Conservation (phyloP, 306 rosid genomes). For the Malus domestica region DNA sequence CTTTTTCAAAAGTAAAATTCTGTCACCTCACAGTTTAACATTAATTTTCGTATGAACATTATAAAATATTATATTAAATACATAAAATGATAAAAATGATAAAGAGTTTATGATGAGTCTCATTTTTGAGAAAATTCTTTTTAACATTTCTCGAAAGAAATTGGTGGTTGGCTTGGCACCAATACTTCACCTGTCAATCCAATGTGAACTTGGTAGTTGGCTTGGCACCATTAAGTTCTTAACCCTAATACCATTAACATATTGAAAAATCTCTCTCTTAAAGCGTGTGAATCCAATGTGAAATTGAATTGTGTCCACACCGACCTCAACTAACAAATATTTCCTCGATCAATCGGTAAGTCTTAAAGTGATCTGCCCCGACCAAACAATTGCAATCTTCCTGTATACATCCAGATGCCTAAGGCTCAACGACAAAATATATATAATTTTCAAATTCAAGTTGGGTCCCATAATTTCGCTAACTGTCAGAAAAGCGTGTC, state of each 20-base stretch:
- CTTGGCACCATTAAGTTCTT: not conserved
- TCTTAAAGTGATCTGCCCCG: not conserved
- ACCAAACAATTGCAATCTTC: not conserved
- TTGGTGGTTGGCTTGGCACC: too few species aligned
- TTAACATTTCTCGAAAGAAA: too few species aligned
- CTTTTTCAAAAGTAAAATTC: too few species aligned
- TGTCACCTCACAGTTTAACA: too few species aligned
- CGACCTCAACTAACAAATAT: not conserved
- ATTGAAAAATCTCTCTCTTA: not conserved
- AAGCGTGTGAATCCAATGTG: not conserved
- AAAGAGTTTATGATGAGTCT: too few species aligned
- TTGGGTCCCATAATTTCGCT: not conserved
- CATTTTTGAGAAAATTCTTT: too few species aligned
- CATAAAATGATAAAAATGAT: too few species aligned
- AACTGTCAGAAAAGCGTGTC: not conserved
- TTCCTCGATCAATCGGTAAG: not conserved
- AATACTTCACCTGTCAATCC: too few species aligned
- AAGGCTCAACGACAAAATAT: not conserved
- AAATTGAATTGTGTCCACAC: not conserved
- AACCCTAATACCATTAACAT: not conserved
- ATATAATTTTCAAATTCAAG: not conserved
- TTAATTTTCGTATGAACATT: too few species aligned
- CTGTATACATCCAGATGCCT: not conserved
- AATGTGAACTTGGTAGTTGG: not conserved
- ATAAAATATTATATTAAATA: too few species aligned